phyloP scores from a whole-genome alignment of 805 yeast genomes.

The Monosporozyma aerobia region DNA sequence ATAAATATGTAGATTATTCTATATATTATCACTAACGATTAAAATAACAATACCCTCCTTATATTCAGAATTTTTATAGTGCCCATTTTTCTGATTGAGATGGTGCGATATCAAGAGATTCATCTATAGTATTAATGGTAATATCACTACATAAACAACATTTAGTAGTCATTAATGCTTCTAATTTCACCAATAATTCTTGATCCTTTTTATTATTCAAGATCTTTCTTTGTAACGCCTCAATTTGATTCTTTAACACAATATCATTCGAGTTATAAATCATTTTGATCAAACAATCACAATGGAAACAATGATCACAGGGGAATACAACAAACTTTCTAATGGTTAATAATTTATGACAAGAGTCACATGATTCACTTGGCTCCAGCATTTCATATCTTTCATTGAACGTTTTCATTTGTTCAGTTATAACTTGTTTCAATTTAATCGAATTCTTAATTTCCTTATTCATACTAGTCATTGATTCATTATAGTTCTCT shows the following conservation, averaged over 20 bases:
- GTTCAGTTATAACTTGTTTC: slow-evolving; percentile 48
- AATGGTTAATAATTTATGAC: slow-evolving; percentile 59
- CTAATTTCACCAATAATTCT: slow-evolving; percentile 33
- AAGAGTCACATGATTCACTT: slow-evolving; percentile 70
- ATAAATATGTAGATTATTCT: not conserved
- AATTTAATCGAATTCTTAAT: slow-evolving; percentile 66
- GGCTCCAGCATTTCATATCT: slow-evolving; percentile 66
- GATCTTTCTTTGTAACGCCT: slow-evolving; percentile 29
- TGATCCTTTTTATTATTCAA: slow-evolving; percentile 19
- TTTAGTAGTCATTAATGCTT: slow-evolving; percentile 47
- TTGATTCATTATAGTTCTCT: slow-evolving; percentile 58
- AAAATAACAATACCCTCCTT: not conserved
- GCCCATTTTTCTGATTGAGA: slow-evolving; percentile 41
- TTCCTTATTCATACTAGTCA: slow-evolving; percentile 57
- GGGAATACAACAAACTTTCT: slow-evolving; percentile 77
- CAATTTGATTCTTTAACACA: slow-evolving; percentile 52
- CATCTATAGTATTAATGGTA: slow-evolving; percentile 61
- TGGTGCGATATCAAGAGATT: slow-evolving; percentile 40
- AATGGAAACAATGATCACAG: slow-evolving; percentile 83
- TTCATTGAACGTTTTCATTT: slow-evolving; percentile 44
- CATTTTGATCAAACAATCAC: slow-evolving; percentile 67
- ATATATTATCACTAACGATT: not conserved
- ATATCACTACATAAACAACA: slow-evolving; percentile 74
- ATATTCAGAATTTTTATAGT: not conserved
- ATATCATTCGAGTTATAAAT: slow-evolving; percentile 58